phyloP scores from a whole-genome alignment of 306 rosid species.

The Cajanus cajan region DNA sequence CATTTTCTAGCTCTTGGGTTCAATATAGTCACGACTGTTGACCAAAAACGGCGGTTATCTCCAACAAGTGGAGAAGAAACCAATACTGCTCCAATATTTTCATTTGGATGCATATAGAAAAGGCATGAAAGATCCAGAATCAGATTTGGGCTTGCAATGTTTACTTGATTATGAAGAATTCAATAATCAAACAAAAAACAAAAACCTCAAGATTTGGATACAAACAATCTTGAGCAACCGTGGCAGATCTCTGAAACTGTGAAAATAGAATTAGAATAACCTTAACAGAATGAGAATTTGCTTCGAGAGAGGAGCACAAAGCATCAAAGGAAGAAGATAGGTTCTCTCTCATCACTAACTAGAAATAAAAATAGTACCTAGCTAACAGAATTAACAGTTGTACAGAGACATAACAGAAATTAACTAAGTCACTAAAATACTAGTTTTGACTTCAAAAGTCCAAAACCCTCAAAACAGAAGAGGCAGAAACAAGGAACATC shows the following conservation, averaged over 20 bases:
- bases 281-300: not conserved
- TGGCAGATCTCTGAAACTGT: not conserved
- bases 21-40: not conserved
- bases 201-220: not conserved
- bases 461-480: not conserved
- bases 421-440: not conserved
- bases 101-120: not conserved
- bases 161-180: not conserved
- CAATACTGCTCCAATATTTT: not conserved
- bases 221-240: not conserved
- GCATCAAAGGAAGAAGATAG: not conserved
- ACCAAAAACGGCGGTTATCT: not conserved
- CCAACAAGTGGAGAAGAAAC: not conserved
- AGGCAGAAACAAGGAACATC: not conserved
- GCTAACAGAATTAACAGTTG: not conserved
- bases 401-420: not conserved
- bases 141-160: not conserved
- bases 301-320: not conserved
- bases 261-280: not conserved
- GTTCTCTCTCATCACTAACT: not conserved
- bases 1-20: not conserved
- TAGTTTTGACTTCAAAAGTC: not conserved
- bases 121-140: not conserved
- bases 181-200: not conserved
- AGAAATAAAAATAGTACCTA: not conserved